Evolutionary conservation across 345 rosid genomes (phyloP).

Genomic region (Gossypium rotundifolium): DNA sequence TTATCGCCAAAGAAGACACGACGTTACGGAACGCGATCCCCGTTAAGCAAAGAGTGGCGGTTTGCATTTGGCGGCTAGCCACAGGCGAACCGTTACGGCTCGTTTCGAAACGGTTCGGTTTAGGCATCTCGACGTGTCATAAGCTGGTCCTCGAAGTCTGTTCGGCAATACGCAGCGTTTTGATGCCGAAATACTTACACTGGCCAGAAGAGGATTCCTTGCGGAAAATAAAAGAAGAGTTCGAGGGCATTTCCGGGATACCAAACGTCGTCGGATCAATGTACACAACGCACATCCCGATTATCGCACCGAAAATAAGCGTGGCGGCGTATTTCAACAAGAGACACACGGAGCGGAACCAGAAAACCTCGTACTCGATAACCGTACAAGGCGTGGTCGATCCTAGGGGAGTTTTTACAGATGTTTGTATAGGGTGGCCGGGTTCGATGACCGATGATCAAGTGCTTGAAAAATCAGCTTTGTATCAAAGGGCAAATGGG

Average conservation of each 20-base stretch:
- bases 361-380: conserved; percentile 5
- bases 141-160: conserved; percentile 8
- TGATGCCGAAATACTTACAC: conserved; percentile 6
- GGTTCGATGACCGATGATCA: conserved; percentile 7
- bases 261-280: conserved; percentile 9
- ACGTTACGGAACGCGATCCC: conserved; percentile 11
- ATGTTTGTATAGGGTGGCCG: conserved; percentile 8
- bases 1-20: conserved; percentile 6
- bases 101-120: conserved; percentile 8
- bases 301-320: background rate
- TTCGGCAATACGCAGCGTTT: conserved; percentile 8
- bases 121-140: conserved; percentile 8
- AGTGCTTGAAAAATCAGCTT: conserved; percentile 2
- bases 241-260: background rate
- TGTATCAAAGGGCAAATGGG: background rate
- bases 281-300: conserved; percentile 6
- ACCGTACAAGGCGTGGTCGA: conserved; percentile 7
- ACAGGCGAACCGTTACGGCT: conserved; percentile 5
- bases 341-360: conserved; percentile 7
- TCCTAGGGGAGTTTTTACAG: conserved; percentile 4
- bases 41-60: conserved; percentile 9
- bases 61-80: conserved; percentile 9
- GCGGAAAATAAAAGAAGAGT: conserved; percentile 1
- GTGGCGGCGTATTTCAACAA: background rate
- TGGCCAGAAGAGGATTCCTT: background rate